phyloP scores from a whole-genome alignment of 2,329 filamentous ascomycete genomes.

The Camillea tinctor region DNA sequence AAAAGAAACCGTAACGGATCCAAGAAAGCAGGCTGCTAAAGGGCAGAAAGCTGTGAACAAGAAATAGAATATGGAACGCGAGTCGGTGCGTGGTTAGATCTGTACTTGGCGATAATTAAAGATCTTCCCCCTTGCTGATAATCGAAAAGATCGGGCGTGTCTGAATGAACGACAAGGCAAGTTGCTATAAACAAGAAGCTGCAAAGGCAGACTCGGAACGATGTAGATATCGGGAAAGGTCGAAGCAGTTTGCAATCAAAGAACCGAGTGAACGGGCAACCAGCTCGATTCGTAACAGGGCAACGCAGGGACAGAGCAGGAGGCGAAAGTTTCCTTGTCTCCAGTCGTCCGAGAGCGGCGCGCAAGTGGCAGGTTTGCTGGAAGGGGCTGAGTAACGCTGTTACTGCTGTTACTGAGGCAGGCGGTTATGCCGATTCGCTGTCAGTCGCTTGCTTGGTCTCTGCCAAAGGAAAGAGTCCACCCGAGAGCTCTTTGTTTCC shows the following conservation, averaged over 20 bases:
- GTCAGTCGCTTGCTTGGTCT: not conserved
- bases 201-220: constrained; percentile 10
- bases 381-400: constrained; percentile 4
- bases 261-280: constrained; percentile 8
- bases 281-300: constrained; percentile 13
- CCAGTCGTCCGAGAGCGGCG: constrained; percentile 21
- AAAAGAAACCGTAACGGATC: constrained; percentile 28
- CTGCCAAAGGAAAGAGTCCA: not conserved
- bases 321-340: constrained; percentile 21
- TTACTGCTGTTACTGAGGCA: not conserved
- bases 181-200: constrained; percentile 19
- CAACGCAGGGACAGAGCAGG: constrained; percentile 9
- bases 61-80: constrained; percentile 29
- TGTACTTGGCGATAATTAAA: constrained; percentile 26
- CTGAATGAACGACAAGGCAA: constrained; percentile 27
- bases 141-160: constrained; percentile 14
- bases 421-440: not conserved
- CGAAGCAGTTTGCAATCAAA: constrained; percentile 12
- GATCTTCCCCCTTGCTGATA: constrained; percentile 14
- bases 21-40: constrained; percentile 28
- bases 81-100: constrained; percentile 18
- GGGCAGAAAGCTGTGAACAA: constrained; percentile 30
- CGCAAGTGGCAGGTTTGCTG: not conserved
- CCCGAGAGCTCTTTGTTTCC: not conserved
- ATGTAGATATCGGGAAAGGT: constrained; percentile 5